These are phyloP conservation scores for Fusarium vanettenii DNA, from an alignment of 2,329 filamentous ascomycete genomes.

Conservation along the genomic window DNA sequence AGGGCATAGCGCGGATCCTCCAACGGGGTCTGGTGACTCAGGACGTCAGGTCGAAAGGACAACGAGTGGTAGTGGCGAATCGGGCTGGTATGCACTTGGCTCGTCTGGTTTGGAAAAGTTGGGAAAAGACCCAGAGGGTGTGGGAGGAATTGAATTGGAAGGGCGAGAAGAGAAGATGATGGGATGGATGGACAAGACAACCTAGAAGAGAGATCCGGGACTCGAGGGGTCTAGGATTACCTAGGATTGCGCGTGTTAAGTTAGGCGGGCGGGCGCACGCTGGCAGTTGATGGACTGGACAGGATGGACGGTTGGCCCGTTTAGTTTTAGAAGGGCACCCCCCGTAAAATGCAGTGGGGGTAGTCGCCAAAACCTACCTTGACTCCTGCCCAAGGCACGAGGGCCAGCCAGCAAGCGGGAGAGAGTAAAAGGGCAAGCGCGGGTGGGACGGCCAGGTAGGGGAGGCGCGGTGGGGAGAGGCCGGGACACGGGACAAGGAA, in stretches of 20 bases:
- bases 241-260: slow-evolving; percentile 42
- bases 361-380: slow-evolving; percentile 17
- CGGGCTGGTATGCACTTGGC: slow-evolving; percentile 45
- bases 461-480: slow-evolving; percentile 8
- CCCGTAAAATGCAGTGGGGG: slow-evolving; percentile 25
- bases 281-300: slow-evolving; percentile 23
- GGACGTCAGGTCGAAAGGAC: slow-evolving; percentile 39
- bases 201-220: slow-evolving; percentile 22
- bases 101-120: slow-evolving; percentile 40
- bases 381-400: neutral
- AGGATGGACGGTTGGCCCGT: slow-evolving; percentile 5
- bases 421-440: slow-evolving; percentile 17
- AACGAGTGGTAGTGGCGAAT: slow-evolving; percentile 42
- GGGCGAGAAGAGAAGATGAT: slow-evolving; percentile 21
- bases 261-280: slow-evolving; percentile 23
- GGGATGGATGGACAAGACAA: slow-evolving; percentile 27
- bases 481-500: slow-evolving; percentile 18
- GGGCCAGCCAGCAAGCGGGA: neutral
- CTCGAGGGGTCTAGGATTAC: slow-evolving; percentile 8
- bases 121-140: slow-evolving; percentile 38
- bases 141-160: slow-evolving; percentile 39
- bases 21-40: slow-evolving; percentile 43
- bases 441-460: slow-evolving; percentile 19
- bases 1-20: slow-evolving; percentile 43
- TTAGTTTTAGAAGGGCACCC: slow-evolving; percentile 21